phyloP scores from a whole-genome alignment of 495 filamentous ascomycete species.

The Penicillium crystallinum region DNA sequence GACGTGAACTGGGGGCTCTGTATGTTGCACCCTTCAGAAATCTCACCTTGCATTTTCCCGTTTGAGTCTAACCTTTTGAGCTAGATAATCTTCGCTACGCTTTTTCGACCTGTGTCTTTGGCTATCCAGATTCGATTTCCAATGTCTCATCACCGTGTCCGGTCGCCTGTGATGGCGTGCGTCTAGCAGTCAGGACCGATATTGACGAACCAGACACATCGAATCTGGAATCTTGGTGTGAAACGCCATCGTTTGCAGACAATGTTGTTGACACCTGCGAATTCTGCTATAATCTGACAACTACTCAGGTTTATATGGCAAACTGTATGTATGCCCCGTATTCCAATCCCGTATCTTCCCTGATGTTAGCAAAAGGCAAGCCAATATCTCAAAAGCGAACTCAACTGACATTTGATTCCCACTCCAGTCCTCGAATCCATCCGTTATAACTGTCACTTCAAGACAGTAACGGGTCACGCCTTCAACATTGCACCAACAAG shows the following conservation, averaged over 20 bases:
- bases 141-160: slow-evolving; percentile 41
- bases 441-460: slow-evolving; percentile 46
- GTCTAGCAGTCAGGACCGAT: slow-evolving; percentile 30
- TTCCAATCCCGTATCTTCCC: background rate
- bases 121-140: slow-evolving; percentile 29
- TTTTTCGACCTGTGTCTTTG: slow-evolving; percentile 42
- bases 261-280: slow-evolving; percentile 41
- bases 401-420: background rate
- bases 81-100: slow-evolving; percentile 49
- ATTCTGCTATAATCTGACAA: slow-evolving; percentile 41
- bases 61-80: slow-evolving; percentile 2
- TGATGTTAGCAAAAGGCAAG: background rate
- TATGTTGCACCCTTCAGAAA: slow-evolving; percentile 27
- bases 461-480: slow-evolving; percentile 22
- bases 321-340: slow-evolving; percentile 42
- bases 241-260: slow-evolving; percentile 33
- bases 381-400: background rate
- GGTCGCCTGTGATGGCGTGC: slow-evolving; percentile 35
- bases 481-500: slow-evolving; percentile 41
- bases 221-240: slow-evolving; percentile 33
- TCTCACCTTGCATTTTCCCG: background rate
- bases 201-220: slow-evolving; percentile 23
- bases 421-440: slow-evolving; percentile 46
- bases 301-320: slow-evolving; percentile 39
- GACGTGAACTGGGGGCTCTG: slow-evolving; percentile 60